These are phyloP conservation scores for Hypoxylon crocopeplum DNA, from an alignment of 495 filamentous ascomycete genomes.

Conservation along the genomic window DNA sequence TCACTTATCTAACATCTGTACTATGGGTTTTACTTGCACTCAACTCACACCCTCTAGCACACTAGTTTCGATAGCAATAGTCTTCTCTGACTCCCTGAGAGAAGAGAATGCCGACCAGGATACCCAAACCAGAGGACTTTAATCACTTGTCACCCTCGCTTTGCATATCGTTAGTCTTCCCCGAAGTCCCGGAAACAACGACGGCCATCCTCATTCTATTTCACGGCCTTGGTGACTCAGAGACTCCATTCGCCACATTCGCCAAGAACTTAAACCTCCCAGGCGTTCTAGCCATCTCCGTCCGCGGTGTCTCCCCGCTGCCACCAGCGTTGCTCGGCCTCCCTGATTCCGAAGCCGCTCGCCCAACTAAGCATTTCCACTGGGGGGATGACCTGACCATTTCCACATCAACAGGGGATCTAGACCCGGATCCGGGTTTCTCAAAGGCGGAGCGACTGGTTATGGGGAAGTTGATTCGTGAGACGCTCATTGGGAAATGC, in stretches of 20 bases:
- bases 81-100: too few relatives aligned
- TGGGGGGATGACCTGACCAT: conserved; percentile 92
- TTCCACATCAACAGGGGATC: conserved; percentile 62
- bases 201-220: conserved; percentile 85
- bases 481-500: conserved; percentile 68
- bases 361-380: conserved; percentile 62
- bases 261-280: conserved; percentile 77
- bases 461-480: conserved; percentile 62
- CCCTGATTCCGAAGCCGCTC: conserved; percentile 8
- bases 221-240: conserved; percentile 87
- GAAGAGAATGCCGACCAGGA: conserved; percentile 43
- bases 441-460: conserved; percentile 58
- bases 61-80: too few relatives aligned
- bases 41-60: too few relatives aligned
- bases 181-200: conserved; percentile 52
- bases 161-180: conserved; percentile 42
- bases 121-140: conserved; percentile 49
- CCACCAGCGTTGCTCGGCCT: conserved; percentile 73
- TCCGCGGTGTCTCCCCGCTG: conserved; percentile 75
- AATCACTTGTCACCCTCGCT: conserved; percentile 37
- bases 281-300: conserved; percentile 76
- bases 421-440: conserved; percentile 86
- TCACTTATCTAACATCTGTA: too few relatives aligned
- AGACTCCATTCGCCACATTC: conserved; percentile 72
- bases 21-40: too few relatives aligned